Evolutionary conservation across 2,329 filamentous ascomycete genomes (phyloP).

Genomic region (Aureobasidium mangrovei): DNA sequence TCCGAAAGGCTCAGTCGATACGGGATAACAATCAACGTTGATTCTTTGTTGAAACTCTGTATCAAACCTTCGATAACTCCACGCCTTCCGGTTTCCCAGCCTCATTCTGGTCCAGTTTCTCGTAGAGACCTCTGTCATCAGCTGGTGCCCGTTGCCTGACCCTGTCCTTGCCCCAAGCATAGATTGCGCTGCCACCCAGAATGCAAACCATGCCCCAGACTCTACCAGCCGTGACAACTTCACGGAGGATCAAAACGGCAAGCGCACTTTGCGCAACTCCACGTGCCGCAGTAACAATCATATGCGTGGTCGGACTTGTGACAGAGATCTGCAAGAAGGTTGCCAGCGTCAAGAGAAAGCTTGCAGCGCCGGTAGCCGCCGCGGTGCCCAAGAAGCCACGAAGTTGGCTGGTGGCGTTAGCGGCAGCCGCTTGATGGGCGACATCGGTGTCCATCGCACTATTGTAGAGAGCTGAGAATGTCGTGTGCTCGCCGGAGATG

Average conservation of each 20-base stretch:
- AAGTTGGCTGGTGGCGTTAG: background rate
- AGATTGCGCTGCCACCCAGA: constrained; percentile 10
- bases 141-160: background rate
- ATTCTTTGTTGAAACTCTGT: no score
- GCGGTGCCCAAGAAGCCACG: constrained; percentile 4
- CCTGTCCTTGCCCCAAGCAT: constrained; percentile 12
- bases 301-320: constrained; percentile 10
- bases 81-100: constrained; percentile 4
- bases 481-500: constrained; percentile 5
- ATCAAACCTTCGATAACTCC: background rate
- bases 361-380: background rate
- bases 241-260: constrained; percentile 8
- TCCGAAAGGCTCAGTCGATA: no score
- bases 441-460: background rate
- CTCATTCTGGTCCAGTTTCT: background rate
- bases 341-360: constrained; percentile 9
- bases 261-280: constrained; percentile 7
- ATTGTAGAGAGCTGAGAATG: background rate
- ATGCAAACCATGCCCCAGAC: constrained; percentile 8
- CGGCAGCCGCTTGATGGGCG: background rate
- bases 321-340: constrained; percentile 10
- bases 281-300: constrained; percentile 10
- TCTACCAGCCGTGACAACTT: constrained; percentile 3
- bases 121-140: constrained; percentile 2
- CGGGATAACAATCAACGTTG: no score